Conservation (phyloP, 140 eudicot genomes). For the Oenanthe javanica region DNA sequence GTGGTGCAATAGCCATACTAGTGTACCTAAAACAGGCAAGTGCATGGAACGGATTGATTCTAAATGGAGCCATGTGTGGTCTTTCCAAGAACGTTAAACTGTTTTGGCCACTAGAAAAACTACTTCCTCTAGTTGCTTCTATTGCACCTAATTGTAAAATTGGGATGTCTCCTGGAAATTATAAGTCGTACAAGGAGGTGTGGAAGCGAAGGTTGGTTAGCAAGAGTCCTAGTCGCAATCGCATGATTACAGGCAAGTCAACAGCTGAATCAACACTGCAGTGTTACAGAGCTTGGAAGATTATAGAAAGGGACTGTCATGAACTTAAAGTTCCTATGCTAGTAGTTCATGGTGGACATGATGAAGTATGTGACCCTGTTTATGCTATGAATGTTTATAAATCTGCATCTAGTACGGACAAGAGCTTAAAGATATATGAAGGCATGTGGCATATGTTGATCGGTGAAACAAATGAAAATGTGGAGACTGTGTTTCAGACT, state of each 20-base stretch:
- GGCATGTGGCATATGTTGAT: constrained; percentile 43
- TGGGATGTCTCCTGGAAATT: constrained; percentile 17
- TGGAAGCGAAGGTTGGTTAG: constrained; percentile 34
- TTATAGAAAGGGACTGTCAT: constrained; percentile 21
- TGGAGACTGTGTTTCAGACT: constrained; percentile 23
- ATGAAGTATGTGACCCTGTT: constrained; percentile 31
- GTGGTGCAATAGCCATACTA: constrained; percentile 39
- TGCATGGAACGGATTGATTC: constrained; percentile 32
- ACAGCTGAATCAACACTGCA: constrained; percentile 29
- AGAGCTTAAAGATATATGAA: constrained; percentile 25
- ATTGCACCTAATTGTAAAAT: constrained; percentile 34
- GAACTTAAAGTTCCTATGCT: constrained; percentile 31
- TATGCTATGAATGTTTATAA: constrained; percentile 25
- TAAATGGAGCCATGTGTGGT: constrained; percentile 39
- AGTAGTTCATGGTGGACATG: constrained; percentile 42
- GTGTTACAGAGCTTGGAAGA: constrained; percentile 25
- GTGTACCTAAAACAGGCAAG: constrained; percentile 18
- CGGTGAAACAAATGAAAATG: constrained; percentile 34
- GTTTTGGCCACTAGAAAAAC: constrained; percentile 34
- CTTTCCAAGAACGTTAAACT: constrained; percentile 31
- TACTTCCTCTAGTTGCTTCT: constrained; percentile 27
- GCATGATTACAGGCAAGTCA: constrained; percentile 18
- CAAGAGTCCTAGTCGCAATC: constrained; percentile 26
- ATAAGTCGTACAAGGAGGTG: constrained; percentile 23
- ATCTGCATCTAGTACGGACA: constrained; percentile 32